Percentiles rank a stretch among this genome's conserved stretches.
Evolutionary conservation across 176 grass and related monocot genomes (phyloP).

Genomic region (Alloteropsis semialata): DNA sequence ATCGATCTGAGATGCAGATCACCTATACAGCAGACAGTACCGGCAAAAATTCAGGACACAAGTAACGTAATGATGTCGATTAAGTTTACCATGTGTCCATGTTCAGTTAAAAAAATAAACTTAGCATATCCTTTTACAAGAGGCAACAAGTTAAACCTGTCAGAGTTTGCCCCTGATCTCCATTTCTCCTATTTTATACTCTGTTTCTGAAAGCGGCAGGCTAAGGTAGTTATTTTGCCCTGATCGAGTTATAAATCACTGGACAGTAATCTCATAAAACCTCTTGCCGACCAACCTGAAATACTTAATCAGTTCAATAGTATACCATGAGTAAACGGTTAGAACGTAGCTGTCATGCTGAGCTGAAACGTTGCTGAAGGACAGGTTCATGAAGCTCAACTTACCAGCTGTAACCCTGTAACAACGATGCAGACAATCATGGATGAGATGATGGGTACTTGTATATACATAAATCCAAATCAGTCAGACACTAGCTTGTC

Average conservation of each 20-base stretch:
- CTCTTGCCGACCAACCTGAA: not conserved
- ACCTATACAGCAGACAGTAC: slow-evolving; percentile 19
- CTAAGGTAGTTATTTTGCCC: not conserved
- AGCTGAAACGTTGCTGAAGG: not conserved
- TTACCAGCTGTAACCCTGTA: slow-evolving; percentile 47
- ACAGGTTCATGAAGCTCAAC: slow-evolving; percentile 7
- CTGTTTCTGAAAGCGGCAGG: not conserved
- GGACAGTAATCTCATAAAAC: not conserved
- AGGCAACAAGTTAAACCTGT: not conserved
- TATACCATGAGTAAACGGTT: slow-evolving; percentile 17
- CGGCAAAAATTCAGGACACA: not conserved
- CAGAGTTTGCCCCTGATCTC: not conserved
- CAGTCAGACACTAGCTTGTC: not conserved
- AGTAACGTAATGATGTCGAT: not conserved
- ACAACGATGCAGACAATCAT: slow-evolving; percentile 4
- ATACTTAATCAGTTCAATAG: not conserved
- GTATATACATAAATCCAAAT: not conserved
- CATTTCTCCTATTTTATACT: not conserved
- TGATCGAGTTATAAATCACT: not conserved
- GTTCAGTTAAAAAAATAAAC: not conserved
- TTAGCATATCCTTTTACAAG: not conserved
- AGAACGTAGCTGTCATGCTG: slow-evolving; percentile 26
- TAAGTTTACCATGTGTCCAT: not conserved
- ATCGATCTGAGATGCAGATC: not conserved
- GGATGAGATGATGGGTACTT: slow-evolving; percentile 1